phyloP scores from a whole-genome alignment of 2,329 filamentous ascomycete species.

The Byssochlamys sp. region DNA sequence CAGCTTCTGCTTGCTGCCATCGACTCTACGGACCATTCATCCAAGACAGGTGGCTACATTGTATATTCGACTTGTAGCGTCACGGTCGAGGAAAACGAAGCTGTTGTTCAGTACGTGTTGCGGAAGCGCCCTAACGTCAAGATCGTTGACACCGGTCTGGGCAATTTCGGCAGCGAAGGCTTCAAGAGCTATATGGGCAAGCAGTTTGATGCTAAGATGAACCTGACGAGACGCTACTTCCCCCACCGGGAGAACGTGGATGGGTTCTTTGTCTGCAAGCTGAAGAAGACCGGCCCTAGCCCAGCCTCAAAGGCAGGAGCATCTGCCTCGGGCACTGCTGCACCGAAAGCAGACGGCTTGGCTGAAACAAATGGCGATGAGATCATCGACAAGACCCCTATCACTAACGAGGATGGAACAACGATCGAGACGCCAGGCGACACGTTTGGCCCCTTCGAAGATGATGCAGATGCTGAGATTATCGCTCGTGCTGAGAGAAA shows the following conservation, averaged over 20 bases:
- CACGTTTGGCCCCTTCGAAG: conserved; percentile 64
- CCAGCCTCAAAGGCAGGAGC: conserved; percentile 32
- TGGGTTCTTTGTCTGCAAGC: conserved; percentile 95
- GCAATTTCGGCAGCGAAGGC: conserved; percentile 77
- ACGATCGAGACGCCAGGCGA: conserved; percentile 33
- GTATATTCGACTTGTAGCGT: conserved; percentile 96
- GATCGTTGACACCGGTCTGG: conserved; percentile 79
- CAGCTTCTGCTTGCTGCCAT: conserved; percentile 87
- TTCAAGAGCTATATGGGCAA: conserved; percentile 88
- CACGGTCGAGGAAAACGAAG: conserved; percentile 86
- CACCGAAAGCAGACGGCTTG: conserved; percentile 13
- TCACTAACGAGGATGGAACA: conserved; percentile 37
- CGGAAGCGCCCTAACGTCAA: conserved; percentile 85
- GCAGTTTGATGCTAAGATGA: conserved; percentile 76
- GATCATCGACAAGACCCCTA: conserved; percentile 60
- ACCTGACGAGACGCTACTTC: conserved; percentile 75
- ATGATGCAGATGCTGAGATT: conserved; percentile 60
- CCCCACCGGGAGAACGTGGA: conserved; percentile 91
- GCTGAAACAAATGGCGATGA: conserved; percentile 28
- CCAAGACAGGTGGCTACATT: conserved; percentile 86
- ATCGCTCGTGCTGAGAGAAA: conserved; percentile 66
- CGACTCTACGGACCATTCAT: conserved; percentile 82
- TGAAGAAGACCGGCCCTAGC: conserved; percentile 81
- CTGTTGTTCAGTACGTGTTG: conserved; percentile 86
- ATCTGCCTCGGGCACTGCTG: conserved; percentile 15